phyloP scores from a whole-genome alignment of 2,329 filamentous ascomycete genomes.

The Aschersonia sp. region DNA sequence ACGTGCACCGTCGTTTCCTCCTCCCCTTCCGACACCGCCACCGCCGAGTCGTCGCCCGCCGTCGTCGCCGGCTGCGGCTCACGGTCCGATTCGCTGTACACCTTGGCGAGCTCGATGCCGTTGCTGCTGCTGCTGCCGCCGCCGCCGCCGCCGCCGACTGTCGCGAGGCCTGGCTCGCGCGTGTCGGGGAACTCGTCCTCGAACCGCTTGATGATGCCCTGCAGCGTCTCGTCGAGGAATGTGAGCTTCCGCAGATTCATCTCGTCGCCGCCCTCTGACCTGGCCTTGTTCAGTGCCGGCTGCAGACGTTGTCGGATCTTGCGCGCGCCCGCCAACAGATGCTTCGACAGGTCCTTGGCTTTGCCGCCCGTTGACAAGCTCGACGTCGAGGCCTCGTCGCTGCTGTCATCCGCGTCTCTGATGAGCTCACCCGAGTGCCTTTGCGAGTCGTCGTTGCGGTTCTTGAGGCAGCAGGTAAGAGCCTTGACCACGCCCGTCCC shows the following conservation, averaged over 20 bases:
- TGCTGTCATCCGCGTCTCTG: constrained; percentile 35
- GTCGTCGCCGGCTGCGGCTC: constrained; percentile 11
- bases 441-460: constrained; percentile 50
- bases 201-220: constrained; percentile 87
- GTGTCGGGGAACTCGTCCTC: constrained; percentile 94
- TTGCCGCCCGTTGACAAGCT: constrained; percentile 34
- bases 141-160: neutral
- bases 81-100: constrained; percentile 3
- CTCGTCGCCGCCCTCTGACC: constrained; percentile 55
- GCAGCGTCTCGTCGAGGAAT: constrained; percentile 78
- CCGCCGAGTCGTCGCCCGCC: constrained; percentile 18
- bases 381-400: constrained; percentile 18
- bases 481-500: constrained; percentile 93
- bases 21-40: constrained; percentile 29
- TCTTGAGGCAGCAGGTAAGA: constrained; percentile 76
- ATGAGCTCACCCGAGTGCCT: constrained; percentile 36
- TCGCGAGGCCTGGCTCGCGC: constrained; percentile 23
- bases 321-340: constrained; percentile 70
- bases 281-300: constrained; percentile 62
- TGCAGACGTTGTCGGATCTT: constrained; percentile 78
- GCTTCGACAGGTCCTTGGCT: constrained; percentile 87
- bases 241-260: constrained; percentile 67
- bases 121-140: constrained; percentile 1
- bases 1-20: constrained; percentile 31
- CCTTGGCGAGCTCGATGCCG: constrained; percentile 1